Evolutionary conservation across 2,329 filamentous ascomycete species (phyloP).

Genomic region (Cordyceps farinosa): DNA sequence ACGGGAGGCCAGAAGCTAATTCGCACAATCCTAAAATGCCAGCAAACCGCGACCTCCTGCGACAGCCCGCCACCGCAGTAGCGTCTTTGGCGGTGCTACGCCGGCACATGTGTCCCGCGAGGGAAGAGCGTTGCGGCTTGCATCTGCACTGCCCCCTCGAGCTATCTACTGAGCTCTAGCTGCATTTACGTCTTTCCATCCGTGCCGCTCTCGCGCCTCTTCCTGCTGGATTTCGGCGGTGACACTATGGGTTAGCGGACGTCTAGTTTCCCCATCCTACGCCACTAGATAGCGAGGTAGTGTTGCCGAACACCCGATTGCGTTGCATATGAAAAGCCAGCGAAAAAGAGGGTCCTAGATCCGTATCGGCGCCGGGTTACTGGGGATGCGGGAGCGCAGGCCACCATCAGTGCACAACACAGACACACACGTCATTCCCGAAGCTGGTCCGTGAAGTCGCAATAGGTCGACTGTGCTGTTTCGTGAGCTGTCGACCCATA

Average conservation of each 20-base stretch:
- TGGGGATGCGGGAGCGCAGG: not conserved
- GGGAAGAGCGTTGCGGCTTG: not conserved
- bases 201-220: not conserved
- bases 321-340: not conserved
- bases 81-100: conserved; percentile 4
- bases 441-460: not conserved
- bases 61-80: not conserved
- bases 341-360: conserved; percentile 12
- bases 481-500: not conserved
- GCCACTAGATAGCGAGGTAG: not conserved
- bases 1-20: not conserved
- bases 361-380: not conserved
- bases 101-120: conserved; percentile 5
- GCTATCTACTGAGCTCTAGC: not conserved
- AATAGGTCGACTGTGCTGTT: not conserved
- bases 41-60: not conserved
- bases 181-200: not conserved
- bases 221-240: not conserved
- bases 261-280: not conserved
- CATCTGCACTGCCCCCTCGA: conserved; percentile 4
- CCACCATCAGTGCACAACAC: not conserved
- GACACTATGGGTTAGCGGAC: not conserved
- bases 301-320: conserved; percentile 15
- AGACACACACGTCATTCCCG: not conserved
- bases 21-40: not conserved